Base-by-base conservation (phyloP, 371 early-diverging fungal genomes). In the Amoeboaphelidium protococcarum region DNA sequence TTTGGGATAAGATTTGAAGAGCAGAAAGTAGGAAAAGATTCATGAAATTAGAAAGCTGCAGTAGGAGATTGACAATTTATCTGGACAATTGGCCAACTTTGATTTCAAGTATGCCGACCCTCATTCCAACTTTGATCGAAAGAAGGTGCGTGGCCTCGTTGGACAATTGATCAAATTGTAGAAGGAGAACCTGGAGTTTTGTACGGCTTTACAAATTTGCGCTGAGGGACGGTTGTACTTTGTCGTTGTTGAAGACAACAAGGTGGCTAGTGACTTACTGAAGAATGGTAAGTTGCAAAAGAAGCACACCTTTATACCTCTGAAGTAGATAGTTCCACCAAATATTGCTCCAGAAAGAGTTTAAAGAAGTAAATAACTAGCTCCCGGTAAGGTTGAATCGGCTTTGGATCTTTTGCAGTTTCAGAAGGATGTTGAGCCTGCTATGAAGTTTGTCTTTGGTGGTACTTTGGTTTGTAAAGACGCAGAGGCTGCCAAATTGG, bases 391-490 rank as follows among this genome's bases (percentile, higher is more conserved):
- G 50, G 83, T 81, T 19, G 62, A 84, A 48, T 56, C 86, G 10
- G 94, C 92, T 0, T 50, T 94, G 22, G 66, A 74, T 24, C 58
- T 94, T 23, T 61, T 98, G 19, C 76, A 78, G 0, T 91, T 67
- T 51, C 78, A 83, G 2, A 61, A 70, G 0, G 79, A 82, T 44
- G 62, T 91, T 1, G 60, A 69, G 26, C 59, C 60, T 13, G 98
- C 95, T 3, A 90, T 98, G 80, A 70, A 79, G 42, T 91, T 74
- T 64, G 82, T 97, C 21, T 98, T 98, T 72, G 94, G 92, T 16
- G 70, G 63, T 44, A 88, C 89, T 1, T 69, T 94, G 44, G 72
- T 99, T 40, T 90, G 91, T 61, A 62, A 77, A 65, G 89, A 94
- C 57, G 70, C 78, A 0, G 74, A 76, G 13, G 69, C 79, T 0